Evolutionary conservation across 495 filamentous ascomycete genomes (phyloP).

Genomic region (Lindgomyces ingoldianus): DNA sequence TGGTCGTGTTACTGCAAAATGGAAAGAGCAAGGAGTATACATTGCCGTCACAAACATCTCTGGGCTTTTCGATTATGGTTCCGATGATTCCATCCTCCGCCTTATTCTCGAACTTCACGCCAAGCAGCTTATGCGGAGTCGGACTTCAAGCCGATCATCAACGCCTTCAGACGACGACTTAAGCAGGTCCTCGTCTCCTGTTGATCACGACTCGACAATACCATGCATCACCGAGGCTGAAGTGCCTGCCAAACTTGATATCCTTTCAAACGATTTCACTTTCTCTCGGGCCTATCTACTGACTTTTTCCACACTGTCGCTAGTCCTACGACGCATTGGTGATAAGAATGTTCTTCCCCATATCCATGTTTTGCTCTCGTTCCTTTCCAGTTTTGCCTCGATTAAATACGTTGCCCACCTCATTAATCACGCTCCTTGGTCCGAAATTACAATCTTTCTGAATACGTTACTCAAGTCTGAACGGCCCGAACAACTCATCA

Average conservation of each 20-base stretch:
- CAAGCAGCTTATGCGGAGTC: conserved; percentile 43
- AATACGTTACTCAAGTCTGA: conserved; percentile 60
- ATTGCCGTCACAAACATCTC: conserved; percentile 56
- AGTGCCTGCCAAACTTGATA: conserved; percentile 21
- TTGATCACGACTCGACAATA: conserved; percentile 2
- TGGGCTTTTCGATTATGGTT: conserved; percentile 62
- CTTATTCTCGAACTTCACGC: conserved; percentile 44
- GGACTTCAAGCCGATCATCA: conserved; percentile 13
- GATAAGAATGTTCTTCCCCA: conserved; percentile 68
- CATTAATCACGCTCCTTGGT: conserved; percentile 67
- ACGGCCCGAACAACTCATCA: conserved; percentile 44
- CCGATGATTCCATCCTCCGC: conserved; percentile 52
- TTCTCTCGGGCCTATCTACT: conserved; percentile 48
- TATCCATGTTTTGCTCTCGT: conserved; percentile 68
- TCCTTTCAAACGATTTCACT: conserved; percentile 19
- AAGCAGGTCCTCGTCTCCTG: conserved; percentile 16
- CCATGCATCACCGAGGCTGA: conserved; percentile 30
- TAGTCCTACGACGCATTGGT: conserved; percentile 60
- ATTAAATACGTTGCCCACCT: conserved; percentile 47
- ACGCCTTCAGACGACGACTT: conserved; percentile 23
- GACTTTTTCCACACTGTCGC: conserved; percentile 49
- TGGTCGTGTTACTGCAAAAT: conserved; percentile 56
- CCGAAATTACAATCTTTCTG: conserved; percentile 60
- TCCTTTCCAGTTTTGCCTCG: conserved; percentile 61
- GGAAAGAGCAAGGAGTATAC: conserved; percentile 64